Conservation (phyloP, 257 asterid species). For the Solanum piurae region DNA sequence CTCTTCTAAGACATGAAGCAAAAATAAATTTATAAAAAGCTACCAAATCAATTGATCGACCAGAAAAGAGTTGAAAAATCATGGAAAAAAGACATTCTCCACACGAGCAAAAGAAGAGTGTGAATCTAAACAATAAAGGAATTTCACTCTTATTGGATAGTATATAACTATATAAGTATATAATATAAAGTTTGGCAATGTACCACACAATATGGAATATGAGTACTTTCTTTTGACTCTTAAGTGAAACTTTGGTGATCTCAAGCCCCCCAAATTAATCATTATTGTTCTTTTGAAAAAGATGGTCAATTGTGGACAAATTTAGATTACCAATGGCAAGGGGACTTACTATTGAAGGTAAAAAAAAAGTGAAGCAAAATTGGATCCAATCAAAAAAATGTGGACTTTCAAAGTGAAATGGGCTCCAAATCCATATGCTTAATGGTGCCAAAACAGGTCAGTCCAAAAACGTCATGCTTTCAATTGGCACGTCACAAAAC, state of each 20-base stretch:
- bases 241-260: background rate
- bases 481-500: slow-evolving; percentile 5
- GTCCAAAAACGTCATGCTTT: slow-evolving; percentile 15
- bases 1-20: background rate
- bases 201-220: background rate
- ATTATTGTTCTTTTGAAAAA: slow-evolving; percentile 1
- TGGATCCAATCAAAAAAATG: background rate
- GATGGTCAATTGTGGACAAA: background rate
- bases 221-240: background rate
- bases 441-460: slow-evolving; percentile 8
- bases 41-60: background rate
- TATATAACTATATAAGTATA: background rate
- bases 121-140: background rate
- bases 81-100: background rate
- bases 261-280: background rate
- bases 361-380: background rate
- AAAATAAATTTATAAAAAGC: background rate
- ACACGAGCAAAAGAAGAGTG: background rate
- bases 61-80: background rate
- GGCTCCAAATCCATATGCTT: background rate
- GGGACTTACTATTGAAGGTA: background rate
- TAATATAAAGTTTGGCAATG: background rate
- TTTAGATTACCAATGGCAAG: background rate
- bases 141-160: background rate
- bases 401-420: background rate